Percentiles rank a stretch among this genome's conserved stretches.
Evolutionary conservation across 2,329 filamentous ascomycete species (phyloP).

Genomic region (Didymella segeticola): DNA sequence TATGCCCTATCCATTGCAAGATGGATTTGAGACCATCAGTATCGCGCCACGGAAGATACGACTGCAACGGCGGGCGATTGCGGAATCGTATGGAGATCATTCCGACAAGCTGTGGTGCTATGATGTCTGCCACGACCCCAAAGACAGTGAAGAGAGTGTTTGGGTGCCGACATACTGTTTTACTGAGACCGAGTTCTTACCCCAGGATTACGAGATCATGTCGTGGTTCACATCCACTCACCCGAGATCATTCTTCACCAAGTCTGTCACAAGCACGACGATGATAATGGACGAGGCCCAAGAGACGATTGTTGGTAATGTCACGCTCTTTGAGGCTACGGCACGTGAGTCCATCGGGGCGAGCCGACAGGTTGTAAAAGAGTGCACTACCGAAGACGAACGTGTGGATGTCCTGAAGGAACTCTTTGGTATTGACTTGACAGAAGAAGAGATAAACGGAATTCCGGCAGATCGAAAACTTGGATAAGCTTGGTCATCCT

Average conservation of each 20-base stretch:
- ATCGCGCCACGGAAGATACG: constrained; percentile 18
- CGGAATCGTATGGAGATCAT: constrained; percentile 17
- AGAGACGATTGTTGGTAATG: constrained; percentile 15
- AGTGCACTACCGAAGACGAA: constrained; percentile 16
- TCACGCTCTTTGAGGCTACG: constrained; percentile 12
- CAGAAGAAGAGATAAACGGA: constrained; percentile 4
- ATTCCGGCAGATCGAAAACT: background rate
- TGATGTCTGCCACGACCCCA: constrained; percentile 16
- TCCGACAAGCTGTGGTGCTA: constrained; percentile 22
- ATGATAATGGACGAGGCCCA: constrained; percentile 19
- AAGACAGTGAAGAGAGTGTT: background rate
- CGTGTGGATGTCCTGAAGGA: constrained; percentile 8
- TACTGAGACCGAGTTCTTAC: constrained; percentile 31
- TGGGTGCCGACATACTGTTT: constrained; percentile 24
- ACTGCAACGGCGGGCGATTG: constrained; percentile 15
- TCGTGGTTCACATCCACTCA: constrained; percentile 32
- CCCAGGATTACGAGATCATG: constrained; percentile 32
- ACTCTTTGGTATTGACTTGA: constrained; percentile 10
- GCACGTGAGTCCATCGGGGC: constrained; percentile 3
- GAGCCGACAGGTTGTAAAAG: background rate
- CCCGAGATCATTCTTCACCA: constrained; percentile 23
- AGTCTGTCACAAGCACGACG: constrained; percentile 20
- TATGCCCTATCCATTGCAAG: constrained; percentile 12
- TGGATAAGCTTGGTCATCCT: no score
- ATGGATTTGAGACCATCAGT: constrained; percentile 21